Percentiles rank a stretch among this genome's conserved stretches.
phyloP scores from a whole-genome alignment of 257 asterid species.

The Nyctanthes arbortristis region DNA sequence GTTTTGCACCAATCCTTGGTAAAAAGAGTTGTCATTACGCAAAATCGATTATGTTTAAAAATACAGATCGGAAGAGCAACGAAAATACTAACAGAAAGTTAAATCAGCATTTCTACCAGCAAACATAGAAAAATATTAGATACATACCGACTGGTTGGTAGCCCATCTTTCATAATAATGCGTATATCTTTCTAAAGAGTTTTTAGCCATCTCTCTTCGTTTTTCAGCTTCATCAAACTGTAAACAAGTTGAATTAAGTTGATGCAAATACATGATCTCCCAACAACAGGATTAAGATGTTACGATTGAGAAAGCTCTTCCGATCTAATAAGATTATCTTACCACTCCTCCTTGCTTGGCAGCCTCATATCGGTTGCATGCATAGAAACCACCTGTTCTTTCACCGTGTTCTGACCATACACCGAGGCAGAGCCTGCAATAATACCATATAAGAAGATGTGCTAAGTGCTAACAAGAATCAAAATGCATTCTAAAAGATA shows the following conservation, averaged over 20 bases:
- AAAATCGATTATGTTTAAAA: constrained; percentile 6
- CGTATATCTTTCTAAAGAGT: constrained; percentile 90
- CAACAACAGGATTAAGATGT: constrained; percentile 25
- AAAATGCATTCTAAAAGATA: constrained; percentile 5
- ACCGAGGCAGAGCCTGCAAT: constrained; percentile 91
- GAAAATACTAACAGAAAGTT: constrained; percentile 10
- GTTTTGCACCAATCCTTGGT: not conserved
- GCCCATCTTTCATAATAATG: constrained; percentile 99
- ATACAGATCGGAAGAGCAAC: no score
- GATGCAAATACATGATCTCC: constrained; percentile 16
- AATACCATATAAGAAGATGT: constrained; percentile 32
- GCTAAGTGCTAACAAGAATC: constrained; percentile 17
- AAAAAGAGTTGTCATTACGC: not conserved
- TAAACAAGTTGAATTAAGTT: constrained; percentile 27
- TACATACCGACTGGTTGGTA: constrained; percentile 85
- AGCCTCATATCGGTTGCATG: constrained; percentile 92
- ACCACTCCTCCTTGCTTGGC: constrained; percentile 97
- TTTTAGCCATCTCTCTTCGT: constrained; percentile 98
- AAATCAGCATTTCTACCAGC: constrained; percentile 12
- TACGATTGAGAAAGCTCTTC: constrained; percentile 38
- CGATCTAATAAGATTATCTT: constrained; percentile 31
- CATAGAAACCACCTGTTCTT: constrained; percentile 96
- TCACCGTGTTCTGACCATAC: constrained; percentile 97
- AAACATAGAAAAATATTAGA: constrained; percentile 3
- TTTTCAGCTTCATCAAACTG: constrained; percentile 92